Conservation (phyloP, 2,329 filamentous ascomycete species). For the Cladosporium oxysporum region DNA sequence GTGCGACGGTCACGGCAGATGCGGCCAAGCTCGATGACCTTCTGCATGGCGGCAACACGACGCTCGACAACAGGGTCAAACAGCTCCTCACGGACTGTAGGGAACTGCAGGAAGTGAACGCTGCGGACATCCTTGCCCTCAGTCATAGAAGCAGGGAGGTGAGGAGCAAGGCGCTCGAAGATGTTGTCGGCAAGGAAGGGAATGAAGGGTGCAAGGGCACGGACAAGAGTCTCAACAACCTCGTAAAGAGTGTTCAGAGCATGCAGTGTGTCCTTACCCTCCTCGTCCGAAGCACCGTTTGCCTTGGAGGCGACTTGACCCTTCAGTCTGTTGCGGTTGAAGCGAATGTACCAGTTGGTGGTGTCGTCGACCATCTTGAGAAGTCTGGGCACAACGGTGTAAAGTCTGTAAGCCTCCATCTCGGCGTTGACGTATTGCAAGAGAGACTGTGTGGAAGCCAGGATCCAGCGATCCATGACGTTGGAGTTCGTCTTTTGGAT, state of each 20-base stretch:
- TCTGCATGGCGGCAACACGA: slow-evolving; percentile 87
- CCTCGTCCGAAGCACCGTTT: slow-evolving; percentile 52
- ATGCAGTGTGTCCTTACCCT: slow-evolving; percentile 82
- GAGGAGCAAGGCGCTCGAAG: slow-evolving; percentile 77
- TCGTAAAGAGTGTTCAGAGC: slow-evolving; percentile 94
- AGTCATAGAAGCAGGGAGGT: slow-evolving; percentile 72
- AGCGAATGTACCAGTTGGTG: slow-evolving; percentile 98
- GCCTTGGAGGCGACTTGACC: slow-evolving; percentile 48
- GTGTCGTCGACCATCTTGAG: slow-evolving; percentile 78
- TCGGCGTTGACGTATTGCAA: slow-evolving; percentile 90
- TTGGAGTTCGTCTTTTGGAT: slow-evolving; percentile 78
- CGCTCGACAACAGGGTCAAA: slow-evolving; percentile 87
- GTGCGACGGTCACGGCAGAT: slow-evolving; percentile 82
- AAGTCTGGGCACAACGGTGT: slow-evolving; percentile 87
- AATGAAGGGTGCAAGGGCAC: slow-evolving; percentile 88
- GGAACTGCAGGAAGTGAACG: slow-evolving; percentile 90
- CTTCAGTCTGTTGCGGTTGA: slow-evolving; percentile 89
- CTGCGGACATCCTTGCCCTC: slow-evolving; percentile 72
- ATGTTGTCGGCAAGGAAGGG: slow-evolving; percentile 96
- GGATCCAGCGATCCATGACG: slow-evolving; percentile 94
- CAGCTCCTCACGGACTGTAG: slow-evolving; percentile 81
- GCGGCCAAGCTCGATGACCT: slow-evolving; percentile 87
- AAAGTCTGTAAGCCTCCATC: slow-evolving; percentile 72
- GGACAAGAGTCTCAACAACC: slow-evolving; percentile 83
- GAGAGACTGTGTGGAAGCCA: slow-evolving; percentile 88